Conservation (phyloP, 768 basidiomycete species). For the Infundibulicybe gibba region DNA sequence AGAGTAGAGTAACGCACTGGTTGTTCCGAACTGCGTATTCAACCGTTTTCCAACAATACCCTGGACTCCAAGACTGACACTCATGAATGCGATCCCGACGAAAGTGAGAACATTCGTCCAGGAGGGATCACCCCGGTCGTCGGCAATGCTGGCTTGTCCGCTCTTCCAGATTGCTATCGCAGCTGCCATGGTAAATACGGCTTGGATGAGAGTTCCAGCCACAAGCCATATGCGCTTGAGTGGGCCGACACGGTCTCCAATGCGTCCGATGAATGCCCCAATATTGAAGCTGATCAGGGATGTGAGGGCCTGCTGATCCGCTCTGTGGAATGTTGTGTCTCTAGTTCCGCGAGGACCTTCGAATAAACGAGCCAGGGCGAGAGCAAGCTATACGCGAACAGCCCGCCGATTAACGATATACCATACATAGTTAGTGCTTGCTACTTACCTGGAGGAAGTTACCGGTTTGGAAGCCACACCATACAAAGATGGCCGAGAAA, state of each 20-base stretch:
- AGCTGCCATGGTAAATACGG: conserved; percentile 70
- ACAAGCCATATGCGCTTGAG: conserved; percentile 76
- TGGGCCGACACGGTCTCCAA: conserved; percentile 80
- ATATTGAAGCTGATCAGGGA: conserved; percentile 75
- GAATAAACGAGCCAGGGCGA: conserved; percentile 84
- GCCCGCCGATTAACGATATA: conserved; percentile 1
- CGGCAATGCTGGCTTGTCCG: conserved; percentile 50
- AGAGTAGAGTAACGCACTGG: conserved; percentile 43
- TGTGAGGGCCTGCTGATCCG: conserved; percentile 81
- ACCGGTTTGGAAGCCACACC: conserved; percentile 86
- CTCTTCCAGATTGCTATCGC: conserved; percentile 73
- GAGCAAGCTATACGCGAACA: conserved; percentile 48
- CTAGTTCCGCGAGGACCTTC: conserved; percentile 39
- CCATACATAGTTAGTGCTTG: neutral
- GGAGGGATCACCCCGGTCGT: conserved; percentile 53
- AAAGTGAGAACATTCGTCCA: conserved; percentile 71
- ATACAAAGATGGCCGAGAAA: conserved; percentile 78
- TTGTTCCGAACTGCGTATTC: conserved; percentile 76
- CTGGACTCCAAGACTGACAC: conserved; percentile 79
- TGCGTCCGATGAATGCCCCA: conserved; percentile 75
- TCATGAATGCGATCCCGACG: conserved; percentile 75
- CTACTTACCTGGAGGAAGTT: conserved; percentile 59
- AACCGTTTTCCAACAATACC: conserved; percentile 82
- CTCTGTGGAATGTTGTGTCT: conserved; percentile 64
- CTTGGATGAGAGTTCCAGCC: conserved; percentile 68